Base-by-base conservation (phyloP, 116 monocot genomes). In the Zostera marina region DNA sequence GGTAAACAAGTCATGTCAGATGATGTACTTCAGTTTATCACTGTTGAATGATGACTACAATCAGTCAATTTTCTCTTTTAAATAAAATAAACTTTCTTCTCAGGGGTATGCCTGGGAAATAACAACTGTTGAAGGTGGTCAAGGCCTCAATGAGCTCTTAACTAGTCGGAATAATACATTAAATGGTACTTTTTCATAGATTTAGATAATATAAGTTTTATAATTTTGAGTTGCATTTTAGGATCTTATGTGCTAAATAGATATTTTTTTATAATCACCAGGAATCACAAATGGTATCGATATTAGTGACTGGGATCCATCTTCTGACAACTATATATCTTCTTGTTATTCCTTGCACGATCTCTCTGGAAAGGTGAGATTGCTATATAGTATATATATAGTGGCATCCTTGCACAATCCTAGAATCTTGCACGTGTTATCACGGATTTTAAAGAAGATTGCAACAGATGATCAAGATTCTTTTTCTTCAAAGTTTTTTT, bases 71-170 rank as follows among this genome's bases (percentile, higher is more conserved):
- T 56, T 47, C 39, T 23, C 1, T 17, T 8, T 45, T 44, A 10
- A 15, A 8, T 11, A 16, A 60, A 23, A 16, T 15, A 44, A 15
- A 23, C 13, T 40, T 39, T 56, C 63, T 64, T 19, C 25, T 20
- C 52, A 93, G 88, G 93, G 93, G 58, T 93, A 93, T 60, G 66
- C 93, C 56, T 81, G 88, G 88, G 93, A 93, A 63, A 84, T 93
- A 56, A 93, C 88, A 49, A 93, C 93, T 63, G 55, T 24, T 69
- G 93, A 93, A 74, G 93, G 93, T 42, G 93, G 93, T 9, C 65
- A 84, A 54, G 93, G 93, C 26, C 81, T 93, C 21, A 41, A 88
- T 76, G 88, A 73, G 20, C 76, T 93, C 39, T 63, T 93, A 48
- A 64, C 61, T 42, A 75, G 72, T 65, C 58, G 88, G 42, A 93